Evolutionary conservation across 805 yeast species (phyloP).

Genomic region (Cyberlindnera xishuangbannaensis): DNA sequence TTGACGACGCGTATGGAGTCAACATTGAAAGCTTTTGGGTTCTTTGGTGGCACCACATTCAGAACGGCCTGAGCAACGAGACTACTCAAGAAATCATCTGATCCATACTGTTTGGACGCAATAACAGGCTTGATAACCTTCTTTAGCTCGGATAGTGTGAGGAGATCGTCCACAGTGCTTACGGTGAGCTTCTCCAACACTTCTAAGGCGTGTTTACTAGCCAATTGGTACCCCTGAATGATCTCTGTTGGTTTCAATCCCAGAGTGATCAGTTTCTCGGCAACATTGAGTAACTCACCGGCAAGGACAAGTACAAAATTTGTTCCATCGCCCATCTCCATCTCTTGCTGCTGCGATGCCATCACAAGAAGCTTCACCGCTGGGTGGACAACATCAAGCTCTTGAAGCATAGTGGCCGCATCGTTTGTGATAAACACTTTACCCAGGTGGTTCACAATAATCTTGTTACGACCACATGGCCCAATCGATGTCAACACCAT

Average conservation of each 20-base stretch:
- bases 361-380: conserved; percentile 92
- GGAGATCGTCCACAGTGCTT: conserved; percentile 53
- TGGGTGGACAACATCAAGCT: conserved; percentile 92
- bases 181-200: conserved; percentile 63
- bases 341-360: conserved; percentile 96
- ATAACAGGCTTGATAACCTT: conserved; percentile 83
- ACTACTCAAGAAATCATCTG: conserved; percentile 68
- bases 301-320: conserved; percentile 88
- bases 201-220: conserved; percentile 66
- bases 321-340: conserved; percentile 96
- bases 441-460: conserved; percentile 83
- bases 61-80: conserved; percentile 84
- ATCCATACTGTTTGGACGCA: conserved; percentile 89
- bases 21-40: conserved; percentile 67
- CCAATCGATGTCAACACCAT: conserved; percentile 95
- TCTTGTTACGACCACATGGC: conserved; percentile 95
- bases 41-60: conserved; percentile 65
- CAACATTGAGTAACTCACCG: conserved; percentile 82
- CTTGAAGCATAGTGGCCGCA: conserved; percentile 96
- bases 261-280: conserved; percentile 75
- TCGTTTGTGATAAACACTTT: conserved; percentile 89
- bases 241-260: conserved; percentile 93
- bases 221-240: conserved; percentile 86
- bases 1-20: conserved; percentile 94
- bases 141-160: conserved; percentile 47